Evolutionary conservation across 192 early-diverging fungal genomes (phyloP), one percentile per base, ranked within the genome.

Genomic region (Cetraspora pellucida): DNA sequence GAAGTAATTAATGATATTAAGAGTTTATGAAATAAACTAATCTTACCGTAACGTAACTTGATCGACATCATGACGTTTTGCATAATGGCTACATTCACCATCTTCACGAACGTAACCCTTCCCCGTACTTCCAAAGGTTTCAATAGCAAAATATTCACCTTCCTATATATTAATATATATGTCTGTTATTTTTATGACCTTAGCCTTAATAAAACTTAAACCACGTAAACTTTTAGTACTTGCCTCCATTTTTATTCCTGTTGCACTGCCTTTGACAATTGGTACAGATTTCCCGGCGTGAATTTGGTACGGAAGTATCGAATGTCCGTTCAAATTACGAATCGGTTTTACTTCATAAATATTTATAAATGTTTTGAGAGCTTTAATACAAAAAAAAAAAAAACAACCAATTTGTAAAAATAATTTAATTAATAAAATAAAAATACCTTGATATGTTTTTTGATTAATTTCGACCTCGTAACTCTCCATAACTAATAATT

Each of bases 51-150:
- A 81, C 14, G 92, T 89, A n/a, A 91, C 89, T 75, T 88, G 89
- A 14, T 82, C 81, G 31, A 83, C 79, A 47, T 93, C 90, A 37
- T 79, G 86, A 11, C 78, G 81, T 76, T 89, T 90, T 52, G 90
- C 89, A 81, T 99, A 99, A 77, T 99, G 97, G 74, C 91, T 93
- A 82, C 93, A 95, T 63, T 95, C 95, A 77, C 91, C 90, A 75
- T 97, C 94, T 78, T 97, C 95, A 66, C 88, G 77, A 16, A 99
- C 97, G 79, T 88, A 91, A 9, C 93, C 97, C 30, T 88, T 91
- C 10, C 97, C 97, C 13, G 96, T 99, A 81, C 91, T 92, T 69
- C 95, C 97, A 79, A 98, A 99, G 4, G 97, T 99, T 82, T 99
- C 97, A 72, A 99, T 97, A 65, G 96, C 97, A 80, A 93, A 94